Conservation (phyloP, 1,284 basidiomycete species). For the Cystobasidium slooffiae region DNA sequence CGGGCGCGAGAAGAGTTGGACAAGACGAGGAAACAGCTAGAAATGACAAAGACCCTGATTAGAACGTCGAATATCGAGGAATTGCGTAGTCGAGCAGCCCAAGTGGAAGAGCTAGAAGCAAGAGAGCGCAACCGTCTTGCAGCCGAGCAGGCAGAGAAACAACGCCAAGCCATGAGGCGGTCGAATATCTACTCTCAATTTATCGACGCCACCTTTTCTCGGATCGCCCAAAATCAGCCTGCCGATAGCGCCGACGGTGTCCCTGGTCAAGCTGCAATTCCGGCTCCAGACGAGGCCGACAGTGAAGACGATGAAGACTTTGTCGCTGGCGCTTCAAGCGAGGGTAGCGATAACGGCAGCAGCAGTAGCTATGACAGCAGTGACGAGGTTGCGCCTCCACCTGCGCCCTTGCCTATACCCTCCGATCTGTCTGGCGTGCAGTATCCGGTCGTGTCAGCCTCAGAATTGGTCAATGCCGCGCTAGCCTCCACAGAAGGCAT, state of each 20-base stretch:
- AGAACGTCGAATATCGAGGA: background rate
- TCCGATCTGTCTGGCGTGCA: background rate
- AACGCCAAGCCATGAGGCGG: background rate
- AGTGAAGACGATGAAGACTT: constrained; percentile 22
- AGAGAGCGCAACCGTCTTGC: constrained; percentile 1
- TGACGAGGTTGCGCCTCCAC: background rate
- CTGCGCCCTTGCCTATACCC: background rate
- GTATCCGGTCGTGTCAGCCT: background rate
- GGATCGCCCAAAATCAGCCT: background rate
- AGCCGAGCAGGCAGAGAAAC: background rate
- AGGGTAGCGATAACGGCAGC: background rate
- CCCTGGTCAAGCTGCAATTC: background rate
- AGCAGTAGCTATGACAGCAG: constrained; percentile 15
- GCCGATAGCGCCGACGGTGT: background rate
- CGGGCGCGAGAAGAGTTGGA: constrained; percentile 15
- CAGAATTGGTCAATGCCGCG: background rate
- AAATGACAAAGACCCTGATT: background rate
- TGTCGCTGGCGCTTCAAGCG: constrained; percentile 1
- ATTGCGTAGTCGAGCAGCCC: constrained; percentile 17
- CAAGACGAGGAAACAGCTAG: background rate
- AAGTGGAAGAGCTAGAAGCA: constrained; percentile 16
- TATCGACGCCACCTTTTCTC: background rate
- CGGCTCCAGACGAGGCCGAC: background rate
- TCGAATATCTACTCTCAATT: background rate
- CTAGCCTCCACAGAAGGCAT: constrained; percentile 8